Base-by-base conservation (phyloP, 306 rosid species). In the Comarum palustre region DNA sequence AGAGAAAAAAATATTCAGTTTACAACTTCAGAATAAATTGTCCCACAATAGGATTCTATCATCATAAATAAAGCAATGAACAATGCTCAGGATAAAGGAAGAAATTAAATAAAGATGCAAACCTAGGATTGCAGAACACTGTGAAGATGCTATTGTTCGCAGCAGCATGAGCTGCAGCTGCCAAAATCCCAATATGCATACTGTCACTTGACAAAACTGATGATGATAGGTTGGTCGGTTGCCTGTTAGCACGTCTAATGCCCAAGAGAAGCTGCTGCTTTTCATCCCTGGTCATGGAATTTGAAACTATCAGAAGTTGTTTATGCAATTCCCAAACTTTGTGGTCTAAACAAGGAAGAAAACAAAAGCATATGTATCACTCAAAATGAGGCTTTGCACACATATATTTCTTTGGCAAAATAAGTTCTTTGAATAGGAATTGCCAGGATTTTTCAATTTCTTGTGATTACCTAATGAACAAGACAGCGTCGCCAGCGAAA, bases 111-210 rank as follows among this genome's bases (percentile, higher is more conserved):
- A 57, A 13, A 14, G 62, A 78, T 34, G 17, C 34, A 48, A 34
- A 94, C 99, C 99, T 94, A 7, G 99, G 99, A 82, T 94, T 94
- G 82, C 88, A 94, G 68, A 91, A 94, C 72, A 94, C 80, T 0
- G 92, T 88, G 83, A 94, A 94, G 61, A 95, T 95, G 79, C 97
- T 91, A 71, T 83, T 88, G 82, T 91, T 94, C 41, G 99, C 96
- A 6, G 89, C 90, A 47, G 99, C 99, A 71, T 94, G 97, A 63
- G 99, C 99, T 38, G 99, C 99, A 2, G 99, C 97, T 14, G 97
- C 97, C 34, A 94, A 91, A 83, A 94, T 88, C 73, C 99, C 99
- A 55, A 94, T 94, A 81, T 94, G 99, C 99, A 94, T 94, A 59
- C 99, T 94, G 65, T 94, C 99, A 78, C 87, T 91, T 47, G 99